phyloP scores from a whole-genome alignment of 441 rosid genomes.

The Gossypium trilobum region DNA sequence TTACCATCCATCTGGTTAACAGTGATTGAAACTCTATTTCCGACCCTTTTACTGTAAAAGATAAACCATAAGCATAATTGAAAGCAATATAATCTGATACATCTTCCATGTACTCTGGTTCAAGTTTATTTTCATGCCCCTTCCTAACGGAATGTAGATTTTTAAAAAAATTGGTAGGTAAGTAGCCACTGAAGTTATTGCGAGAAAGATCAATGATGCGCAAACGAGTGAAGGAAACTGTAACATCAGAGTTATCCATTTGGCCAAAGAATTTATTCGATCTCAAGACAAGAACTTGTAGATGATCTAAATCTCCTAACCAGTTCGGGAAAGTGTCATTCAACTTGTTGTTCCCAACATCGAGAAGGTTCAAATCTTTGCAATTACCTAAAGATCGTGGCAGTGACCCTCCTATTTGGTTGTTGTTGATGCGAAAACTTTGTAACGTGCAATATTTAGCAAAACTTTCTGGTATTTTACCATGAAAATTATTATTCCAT shows the following conservation, averaged over 20 bases:
- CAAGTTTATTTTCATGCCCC: neutral
- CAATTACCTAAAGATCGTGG: neutral
- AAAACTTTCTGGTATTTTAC: constrained; percentile 12
- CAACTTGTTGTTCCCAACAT: neutral
- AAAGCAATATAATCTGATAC: neutral
- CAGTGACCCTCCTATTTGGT: neutral
- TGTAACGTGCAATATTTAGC: neutral
- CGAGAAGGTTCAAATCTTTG: neutral
- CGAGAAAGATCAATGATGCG: neutral
- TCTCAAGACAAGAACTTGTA: neutral
- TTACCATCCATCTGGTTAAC: neutral
- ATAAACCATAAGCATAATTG: neutral
- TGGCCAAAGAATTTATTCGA: neutral
- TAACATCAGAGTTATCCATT: neutral
- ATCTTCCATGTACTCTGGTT: neutral
- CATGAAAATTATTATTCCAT: constrained; percentile 7
- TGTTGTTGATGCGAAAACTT: neutral
- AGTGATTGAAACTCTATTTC: neutral
- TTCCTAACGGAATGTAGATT: neutral
- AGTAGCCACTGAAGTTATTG: neutral
- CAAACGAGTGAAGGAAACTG: neutral
- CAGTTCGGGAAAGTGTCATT: neutral
- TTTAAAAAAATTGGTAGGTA: neutral
- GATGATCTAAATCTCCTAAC: neutral
- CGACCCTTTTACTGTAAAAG: constrained; percentile 10